Conservation (phyloP, 1,139 yeast species). For the Scheffersomyces titani region DNA sequence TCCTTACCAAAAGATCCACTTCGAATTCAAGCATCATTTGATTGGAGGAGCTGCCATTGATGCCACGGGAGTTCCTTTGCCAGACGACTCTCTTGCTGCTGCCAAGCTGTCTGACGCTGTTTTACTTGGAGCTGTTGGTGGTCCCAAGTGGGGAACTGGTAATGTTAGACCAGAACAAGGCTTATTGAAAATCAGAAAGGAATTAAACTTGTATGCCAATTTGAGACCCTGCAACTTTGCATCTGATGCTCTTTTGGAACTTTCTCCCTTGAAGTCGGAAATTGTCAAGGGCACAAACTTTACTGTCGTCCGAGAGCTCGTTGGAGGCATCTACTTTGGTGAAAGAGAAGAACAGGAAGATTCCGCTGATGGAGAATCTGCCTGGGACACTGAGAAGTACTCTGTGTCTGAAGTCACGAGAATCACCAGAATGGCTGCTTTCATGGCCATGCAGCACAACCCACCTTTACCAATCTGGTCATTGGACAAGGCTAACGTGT, state of each 20-base stretch:
- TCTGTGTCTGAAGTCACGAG: constrained; percentile 89
- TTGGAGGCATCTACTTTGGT: constrained; percentile 97
- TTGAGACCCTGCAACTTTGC: constrained; percentile 95
- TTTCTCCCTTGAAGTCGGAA: constrained; percentile 85
- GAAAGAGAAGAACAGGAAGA: constrained; percentile 92
- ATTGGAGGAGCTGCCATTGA: constrained; percentile 99
- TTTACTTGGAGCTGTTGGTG: constrained; percentile 95
- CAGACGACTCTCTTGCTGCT: constrained; percentile 85
- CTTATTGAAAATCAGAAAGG: constrained; percentile 88
- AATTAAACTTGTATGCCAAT: constrained; percentile 89
- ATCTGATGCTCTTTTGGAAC: constrained; percentile 78
- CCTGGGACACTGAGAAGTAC: constrained; percentile 93
- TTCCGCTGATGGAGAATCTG: constrained; percentile 59
- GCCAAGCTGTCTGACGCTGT: constrained; percentile 91
- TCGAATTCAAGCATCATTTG: constrained; percentile 77
- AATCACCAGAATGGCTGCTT: constrained; percentile 97
- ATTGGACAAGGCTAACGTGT: constrained; percentile 93
- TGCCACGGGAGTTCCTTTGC: constrained; percentile 90
- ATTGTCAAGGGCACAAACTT: constrained; percentile 88
- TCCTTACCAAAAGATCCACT: constrained; percentile 56
- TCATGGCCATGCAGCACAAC: constrained; percentile 85
- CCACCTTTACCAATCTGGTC: constrained; percentile 97
- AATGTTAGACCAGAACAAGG: constrained; percentile 97
- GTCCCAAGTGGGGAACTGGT: constrained; percentile 98
- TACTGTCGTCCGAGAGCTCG: constrained; percentile 91